Evolutionary conservation across 257 asterid genomes (phyloP).

Genomic region (Solanum neorickii): DNA sequence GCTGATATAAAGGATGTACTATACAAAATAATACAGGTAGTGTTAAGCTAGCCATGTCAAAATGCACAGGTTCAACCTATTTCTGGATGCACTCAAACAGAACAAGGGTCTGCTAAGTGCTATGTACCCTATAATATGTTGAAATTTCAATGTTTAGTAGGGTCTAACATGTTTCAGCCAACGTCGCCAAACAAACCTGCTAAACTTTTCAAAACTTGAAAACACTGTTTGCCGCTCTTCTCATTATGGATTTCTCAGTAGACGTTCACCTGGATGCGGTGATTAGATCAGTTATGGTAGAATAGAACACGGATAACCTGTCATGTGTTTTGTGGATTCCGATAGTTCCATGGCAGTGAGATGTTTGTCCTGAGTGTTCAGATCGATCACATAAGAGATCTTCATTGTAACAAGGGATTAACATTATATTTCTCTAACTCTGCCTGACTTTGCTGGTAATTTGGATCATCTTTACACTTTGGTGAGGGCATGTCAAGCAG

Average conservation of each 20-base stretch:
- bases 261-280: neutral
- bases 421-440: neutral
- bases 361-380: neutral
- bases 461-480: neutral
- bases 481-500: constrained; percentile 6
- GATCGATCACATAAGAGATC: neutral
- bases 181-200: neutral
- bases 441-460: neutral
- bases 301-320: neutral
- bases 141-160: neutral
- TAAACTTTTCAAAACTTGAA: neutral
- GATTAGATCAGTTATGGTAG: neutral
- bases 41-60: neutral
- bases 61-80: neutral
- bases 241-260: neutral
- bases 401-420: neutral
- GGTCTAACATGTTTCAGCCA: neutral
- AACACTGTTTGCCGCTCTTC: neutral
- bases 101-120: neutral
- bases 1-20: neutral
- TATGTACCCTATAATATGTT: neutral
- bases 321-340: neutral
- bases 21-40: neutral
- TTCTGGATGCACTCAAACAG: neutral
- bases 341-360: neutral